Conservation (phyloP, 371 early-diverging fungal genomes). For the Mortierella sp. region DNA sequence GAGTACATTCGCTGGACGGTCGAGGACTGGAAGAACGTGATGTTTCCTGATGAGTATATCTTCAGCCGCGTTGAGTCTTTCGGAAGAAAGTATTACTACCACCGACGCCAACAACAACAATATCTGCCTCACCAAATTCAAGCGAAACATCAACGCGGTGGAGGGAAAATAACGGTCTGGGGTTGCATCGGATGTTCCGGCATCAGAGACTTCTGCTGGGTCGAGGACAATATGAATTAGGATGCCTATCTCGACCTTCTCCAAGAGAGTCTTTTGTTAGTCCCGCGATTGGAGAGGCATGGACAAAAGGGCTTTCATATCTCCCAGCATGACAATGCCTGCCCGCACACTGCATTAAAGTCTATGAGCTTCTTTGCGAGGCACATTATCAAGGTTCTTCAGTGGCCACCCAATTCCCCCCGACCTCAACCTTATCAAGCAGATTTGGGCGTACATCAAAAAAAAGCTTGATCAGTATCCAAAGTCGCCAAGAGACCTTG, state of each 20-base stretch:
- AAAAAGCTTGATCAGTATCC: constrained; percentile 17
- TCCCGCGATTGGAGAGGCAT: not conserved
- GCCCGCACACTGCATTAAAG: constrained; percentile 31
- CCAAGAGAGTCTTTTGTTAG: not conserved
- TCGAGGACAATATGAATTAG: constrained; percentile 30
- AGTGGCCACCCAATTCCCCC: constrained; percentile 12
- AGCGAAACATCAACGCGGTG: constrained; percentile 19
- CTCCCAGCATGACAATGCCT: constrained; percentile 56
- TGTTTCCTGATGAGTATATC: not conserved
- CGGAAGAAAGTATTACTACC: constrained; percentile 19
- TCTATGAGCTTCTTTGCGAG: constrained; percentile 18
- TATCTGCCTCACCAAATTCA: constrained; percentile 11
- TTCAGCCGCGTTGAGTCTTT: constrained; percentile 17
- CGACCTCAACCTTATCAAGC: constrained; percentile 42
- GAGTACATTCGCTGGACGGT: not conserved
- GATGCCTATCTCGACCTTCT: constrained; percentile 25
- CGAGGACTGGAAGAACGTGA: not conserved
- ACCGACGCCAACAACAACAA: not conserved
- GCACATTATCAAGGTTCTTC: constrained; percentile 11
- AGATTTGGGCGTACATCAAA: constrained; percentile 25
- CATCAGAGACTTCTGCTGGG: constrained; percentile 22
- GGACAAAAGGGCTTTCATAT: constrained; percentile 21
- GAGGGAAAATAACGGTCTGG: constrained; percentile 43
- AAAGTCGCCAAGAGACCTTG: constrained; percentile 15
- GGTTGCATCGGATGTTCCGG: constrained; percentile 27